Conservation (phyloP, 257 asterid genomes). For the Penstemon eatonii region DNA sequence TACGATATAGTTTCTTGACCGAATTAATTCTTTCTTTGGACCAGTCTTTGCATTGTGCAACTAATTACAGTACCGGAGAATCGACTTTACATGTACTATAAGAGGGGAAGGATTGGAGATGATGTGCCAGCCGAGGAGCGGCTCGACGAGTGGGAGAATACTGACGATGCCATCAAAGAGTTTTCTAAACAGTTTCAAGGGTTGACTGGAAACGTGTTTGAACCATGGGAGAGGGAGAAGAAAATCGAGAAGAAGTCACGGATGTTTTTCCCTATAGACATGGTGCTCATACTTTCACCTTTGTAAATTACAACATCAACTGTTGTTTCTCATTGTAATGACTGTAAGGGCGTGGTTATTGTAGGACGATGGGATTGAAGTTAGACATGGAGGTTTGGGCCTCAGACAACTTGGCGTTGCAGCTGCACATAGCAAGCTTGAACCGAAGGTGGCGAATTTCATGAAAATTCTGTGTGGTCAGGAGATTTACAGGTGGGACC, state of each 20-base stretch:
- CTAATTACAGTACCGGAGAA: constrained; percentile 60
- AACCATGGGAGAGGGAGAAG: constrained; percentile 79
- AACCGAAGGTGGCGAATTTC: constrained; percentile 68
- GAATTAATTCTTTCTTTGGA: background rate
- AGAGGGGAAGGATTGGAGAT: constrained; percentile 64
- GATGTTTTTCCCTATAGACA: constrained; percentile 67
- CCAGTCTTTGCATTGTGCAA: constrained; percentile 64
- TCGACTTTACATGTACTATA: constrained; percentile 62
- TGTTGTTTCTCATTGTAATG: too few species aligned
- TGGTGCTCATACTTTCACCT: constrained; percentile 32
- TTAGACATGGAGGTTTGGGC: constrained; percentile 80
- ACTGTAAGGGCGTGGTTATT: background rate
- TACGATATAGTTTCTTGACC: background rate
- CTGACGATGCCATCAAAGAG: constrained; percentile 50
- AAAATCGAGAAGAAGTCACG: constrained; percentile 49
- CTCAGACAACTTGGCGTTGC: constrained; percentile 76
- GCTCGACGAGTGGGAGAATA: constrained; percentile 55
- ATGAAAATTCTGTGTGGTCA: constrained; percentile 80
- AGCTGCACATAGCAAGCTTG: constrained; percentile 70
- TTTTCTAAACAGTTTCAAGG: constrained; percentile 57
- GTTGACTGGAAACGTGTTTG: constrained; percentile 64
- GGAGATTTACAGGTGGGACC: constrained; percentile 67
- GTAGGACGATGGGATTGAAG: constrained; percentile 89
- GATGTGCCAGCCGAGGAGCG: constrained; percentile 44
- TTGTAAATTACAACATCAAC: too few species aligned